phyloP scores from a whole-genome alignment of 495 filamentous ascomycete species.

The Penicillium argentinense region DNA sequence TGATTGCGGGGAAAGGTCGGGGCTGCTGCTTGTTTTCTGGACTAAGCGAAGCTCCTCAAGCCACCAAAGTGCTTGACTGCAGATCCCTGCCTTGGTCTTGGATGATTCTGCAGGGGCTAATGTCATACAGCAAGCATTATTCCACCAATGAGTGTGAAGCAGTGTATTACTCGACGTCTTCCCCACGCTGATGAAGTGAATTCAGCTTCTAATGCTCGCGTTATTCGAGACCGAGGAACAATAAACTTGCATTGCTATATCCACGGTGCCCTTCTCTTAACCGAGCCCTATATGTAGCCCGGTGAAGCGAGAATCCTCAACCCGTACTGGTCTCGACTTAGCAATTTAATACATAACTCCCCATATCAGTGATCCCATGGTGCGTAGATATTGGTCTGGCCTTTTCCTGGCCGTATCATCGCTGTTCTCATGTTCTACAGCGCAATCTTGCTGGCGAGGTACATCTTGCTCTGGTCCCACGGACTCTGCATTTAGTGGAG shows the following conservation, averaged over 20 bases:
- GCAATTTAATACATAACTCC: neutral
- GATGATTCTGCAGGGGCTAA: neutral
- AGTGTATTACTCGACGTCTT: neutral
- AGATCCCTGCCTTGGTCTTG: constrained; percentile 12
- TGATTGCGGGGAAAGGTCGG: constrained; percentile 10
- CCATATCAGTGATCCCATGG: constrained; percentile 10
- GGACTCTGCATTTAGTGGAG: constrained; percentile 53
- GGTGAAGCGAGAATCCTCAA: neutral
- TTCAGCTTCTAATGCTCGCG: neutral
- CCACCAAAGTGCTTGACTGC: constrained; percentile 16
- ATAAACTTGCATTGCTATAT: neutral
- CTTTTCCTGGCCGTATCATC: constrained; percentile 16
- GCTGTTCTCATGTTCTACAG: constrained; percentile 16
- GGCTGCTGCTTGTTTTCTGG: neutral
- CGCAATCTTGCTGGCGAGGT: constrained; percentile 55
- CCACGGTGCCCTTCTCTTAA: neutral
- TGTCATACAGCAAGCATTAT: constrained; percentile 6
- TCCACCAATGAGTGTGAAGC: constrained; percentile 20
- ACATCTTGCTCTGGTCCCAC: constrained; percentile 55
- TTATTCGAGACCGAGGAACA: constrained; percentile 10
- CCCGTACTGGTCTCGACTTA: neutral
- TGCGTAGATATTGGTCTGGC: constrained; percentile 10
- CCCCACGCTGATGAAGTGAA: neutral
- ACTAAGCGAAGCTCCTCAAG: neutral
- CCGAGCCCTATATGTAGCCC: constrained; percentile 7